Evolutionary conservation across 192 early-diverging fungal species (phyloP).

Genomic region (Backusella luteola): DNA sequence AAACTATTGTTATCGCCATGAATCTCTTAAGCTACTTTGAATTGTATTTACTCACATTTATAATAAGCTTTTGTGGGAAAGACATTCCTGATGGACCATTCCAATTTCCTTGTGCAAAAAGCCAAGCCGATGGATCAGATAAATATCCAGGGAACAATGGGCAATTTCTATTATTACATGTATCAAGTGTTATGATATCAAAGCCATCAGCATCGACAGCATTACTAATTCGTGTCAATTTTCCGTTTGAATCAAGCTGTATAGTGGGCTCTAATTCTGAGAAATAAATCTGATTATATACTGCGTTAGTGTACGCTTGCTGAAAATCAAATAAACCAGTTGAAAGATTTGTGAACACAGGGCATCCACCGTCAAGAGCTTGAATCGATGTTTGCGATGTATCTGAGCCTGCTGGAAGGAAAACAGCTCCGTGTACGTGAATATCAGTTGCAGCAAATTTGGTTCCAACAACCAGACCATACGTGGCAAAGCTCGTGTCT

Average conservation of each 20-base stretch:
- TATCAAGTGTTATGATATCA: slow-evolving; percentile 1
- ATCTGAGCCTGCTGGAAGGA: neutral
- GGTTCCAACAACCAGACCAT: slow-evolving; percentile 4
- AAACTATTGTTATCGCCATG: neutral
- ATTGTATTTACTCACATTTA: neutral
- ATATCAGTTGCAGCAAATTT: neutral
- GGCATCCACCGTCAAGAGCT: neutral
- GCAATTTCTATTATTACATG: neutral
- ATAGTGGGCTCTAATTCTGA: neutral
- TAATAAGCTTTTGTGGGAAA: neutral
- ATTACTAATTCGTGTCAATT: neutral
- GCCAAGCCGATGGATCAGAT: neutral
- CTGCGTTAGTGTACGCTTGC: too few relatives aligned
- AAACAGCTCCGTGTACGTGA: slow-evolving; percentile 4
- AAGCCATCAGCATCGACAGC: neutral
- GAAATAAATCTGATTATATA: neutral
- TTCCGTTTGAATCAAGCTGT: neutral
- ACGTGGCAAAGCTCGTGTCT: neutral
- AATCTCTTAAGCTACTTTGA: neutral
- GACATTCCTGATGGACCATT: slow-evolving; percentile 6
- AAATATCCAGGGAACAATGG: neutral
- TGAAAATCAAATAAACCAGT: neutral
- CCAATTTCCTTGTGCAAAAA: slow-evolving; percentile 10
- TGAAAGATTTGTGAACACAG: neutral
- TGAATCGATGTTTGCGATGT: neutral